Evolutionary conservation across 2,329 filamentous ascomycete genomes (phyloP).

Genomic region (Fusarium sp.): DNA sequence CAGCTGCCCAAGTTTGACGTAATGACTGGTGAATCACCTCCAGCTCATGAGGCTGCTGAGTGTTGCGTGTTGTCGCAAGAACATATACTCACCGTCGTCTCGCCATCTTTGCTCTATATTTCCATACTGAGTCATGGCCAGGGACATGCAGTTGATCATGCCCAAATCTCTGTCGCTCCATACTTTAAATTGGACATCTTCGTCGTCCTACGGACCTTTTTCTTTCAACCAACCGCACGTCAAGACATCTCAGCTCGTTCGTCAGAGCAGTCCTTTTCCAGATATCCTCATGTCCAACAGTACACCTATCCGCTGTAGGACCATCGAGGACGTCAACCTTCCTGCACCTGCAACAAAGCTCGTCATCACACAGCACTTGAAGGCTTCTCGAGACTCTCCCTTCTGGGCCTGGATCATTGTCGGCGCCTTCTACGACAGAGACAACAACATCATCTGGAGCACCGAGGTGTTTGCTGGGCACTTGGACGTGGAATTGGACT

Average conservation of each 20-base stretch:
- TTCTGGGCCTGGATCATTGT: slow-evolving; percentile 61
- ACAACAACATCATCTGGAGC: slow-evolving; percentile 58
- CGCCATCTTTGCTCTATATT: background rate
- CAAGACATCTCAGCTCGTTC: slow-evolving; percentile 4
- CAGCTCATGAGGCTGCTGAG: slow-evolving; percentile 1
- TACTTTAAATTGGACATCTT: slow-evolving; percentile 16
- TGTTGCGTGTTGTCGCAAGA: background rate
- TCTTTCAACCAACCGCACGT: slow-evolving; percentile 3
- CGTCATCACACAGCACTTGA: slow-evolving; percentile 57
- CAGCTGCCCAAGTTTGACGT: slow-evolving; percentile 12
- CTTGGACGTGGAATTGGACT: slow-evolving; percentile 43
- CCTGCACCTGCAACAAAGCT: slow-evolving; percentile 60
- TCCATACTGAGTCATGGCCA: slow-evolving; percentile 27
- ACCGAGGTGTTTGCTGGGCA: slow-evolving; percentile 56
- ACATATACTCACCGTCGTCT: slow-evolving; percentile 17
- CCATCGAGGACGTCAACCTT: slow-evolving; percentile 49
- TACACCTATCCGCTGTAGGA: slow-evolving; percentile 35
- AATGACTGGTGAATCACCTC: slow-evolving; percentile 33
- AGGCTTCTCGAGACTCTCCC: slow-evolving; percentile 47
- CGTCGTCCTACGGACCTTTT: background rate
- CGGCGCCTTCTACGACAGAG: slow-evolving; percentile 59
- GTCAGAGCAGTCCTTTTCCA: background rate
- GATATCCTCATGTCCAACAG: slow-evolving; percentile 39
- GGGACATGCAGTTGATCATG: slow-evolving; percentile 19
- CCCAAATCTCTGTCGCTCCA: background rate